Evolutionary conservation across 2,329 filamentous ascomycete species (phyloP).

Genomic region (Zopfia rhizophila): DNA sequence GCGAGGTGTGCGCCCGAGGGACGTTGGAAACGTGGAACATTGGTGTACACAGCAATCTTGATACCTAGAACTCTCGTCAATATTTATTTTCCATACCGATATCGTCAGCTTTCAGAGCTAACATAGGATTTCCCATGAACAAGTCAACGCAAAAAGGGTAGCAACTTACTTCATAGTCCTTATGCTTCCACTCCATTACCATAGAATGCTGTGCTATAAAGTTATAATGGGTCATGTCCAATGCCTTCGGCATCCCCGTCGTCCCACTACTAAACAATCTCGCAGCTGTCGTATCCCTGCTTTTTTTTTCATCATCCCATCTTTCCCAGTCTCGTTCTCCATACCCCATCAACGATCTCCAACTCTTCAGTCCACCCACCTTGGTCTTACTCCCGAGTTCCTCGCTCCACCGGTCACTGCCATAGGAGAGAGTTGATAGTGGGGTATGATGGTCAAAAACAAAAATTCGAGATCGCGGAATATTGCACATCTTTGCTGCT

Average conservation of each 20-base stretch:
- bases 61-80: no score
- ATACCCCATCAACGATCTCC: constrained; percentile 37
- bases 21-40: constrained; percentile 58
- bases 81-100: no score
- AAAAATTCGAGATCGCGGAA: constrained; percentile 36
- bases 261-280: constrained; percentile 29
- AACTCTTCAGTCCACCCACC: constrained; percentile 26
- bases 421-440: constrained; percentile 15
- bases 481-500: constrained; percentile 32
- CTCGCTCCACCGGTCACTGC: constrained; percentile 20
- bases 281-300: constrained; percentile 54
- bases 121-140: no score
- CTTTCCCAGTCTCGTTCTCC: constrained; percentile 41
- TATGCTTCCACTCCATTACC: constrained; percentile 52
- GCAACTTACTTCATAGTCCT: constrained; percentile 50
- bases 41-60: no score
- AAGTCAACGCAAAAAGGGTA: no score
- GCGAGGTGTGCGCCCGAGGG: constrained; percentile 35
- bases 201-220: constrained; percentile 63
- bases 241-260: constrained; percentile 61
- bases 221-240: constrained; percentile 65
- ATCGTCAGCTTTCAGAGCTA: no score
- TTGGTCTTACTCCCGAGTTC: constrained; percentile 22
- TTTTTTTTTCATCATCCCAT: constrained; percentile 33
- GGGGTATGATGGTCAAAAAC: constrained; percentile 39